Evolutionary conservation across 1,139 yeast genomes (phyloP), one percentile per base, ranked within the genome.

Genomic region (Yamadazyma mexicana): DNA sequence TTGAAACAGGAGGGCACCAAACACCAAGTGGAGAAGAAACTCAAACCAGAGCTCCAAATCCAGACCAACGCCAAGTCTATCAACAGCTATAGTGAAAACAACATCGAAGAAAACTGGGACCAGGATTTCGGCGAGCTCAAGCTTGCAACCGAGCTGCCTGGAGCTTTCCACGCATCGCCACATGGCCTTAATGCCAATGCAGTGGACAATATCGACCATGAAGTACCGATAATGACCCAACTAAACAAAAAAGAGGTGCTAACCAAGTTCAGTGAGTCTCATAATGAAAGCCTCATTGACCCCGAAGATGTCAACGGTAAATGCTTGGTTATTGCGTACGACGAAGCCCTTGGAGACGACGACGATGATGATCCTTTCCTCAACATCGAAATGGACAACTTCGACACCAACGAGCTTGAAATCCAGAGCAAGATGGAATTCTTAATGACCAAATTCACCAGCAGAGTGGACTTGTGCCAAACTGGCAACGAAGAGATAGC

Each of bases 401-500:
- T 69, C 43, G 74, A 70, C 46, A 69, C 75, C 5, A 65, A 66
- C 42, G 77, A 72, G 38, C 52, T 70, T 17, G 75, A 69, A 45
- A 59, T 70, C 26, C 75, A 69, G 45, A 58, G 61, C 34, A 70
- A 71, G 46, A 70, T 69, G 71, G 76, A 68, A 34, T 62, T 59
- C 37, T 54, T 72, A 24, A 59, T 69, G 9, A 40, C 61, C 5
- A 69, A 67, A 41, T 59, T 72, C 34, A 51, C 66, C 2, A 51
- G 54, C 25, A 54, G 71, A 34, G 66, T 69, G 14, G 71, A 65
- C 31, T 44, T 52, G 17, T 56, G 62, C 31, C 62, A 59, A 30
- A 44, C 48, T 23, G 70, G 66, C 4, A 56, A 58, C 37, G 73
- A 66, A 17, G 70, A 64, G 14, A 55, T 58, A 1, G 46, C 61